Percentiles rank a stretch among this genome's conserved stretches.
Conservation (phyloP, 2,329 filamentous ascomycete species). For the Fusarium nisikadoi region DNA sequence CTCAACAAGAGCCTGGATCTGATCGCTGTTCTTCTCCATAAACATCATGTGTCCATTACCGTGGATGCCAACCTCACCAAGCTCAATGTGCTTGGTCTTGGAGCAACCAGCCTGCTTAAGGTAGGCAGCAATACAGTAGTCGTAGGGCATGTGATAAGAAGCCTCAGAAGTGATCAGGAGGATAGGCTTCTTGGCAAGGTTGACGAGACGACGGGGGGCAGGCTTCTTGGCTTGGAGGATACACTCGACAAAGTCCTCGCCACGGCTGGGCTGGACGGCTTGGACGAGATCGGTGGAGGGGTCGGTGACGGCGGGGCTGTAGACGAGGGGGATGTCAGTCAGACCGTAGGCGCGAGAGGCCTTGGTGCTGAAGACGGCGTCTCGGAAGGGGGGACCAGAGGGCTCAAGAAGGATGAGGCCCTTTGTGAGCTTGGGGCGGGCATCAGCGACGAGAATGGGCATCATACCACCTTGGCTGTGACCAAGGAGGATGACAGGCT, state of each 20-base stretch:
- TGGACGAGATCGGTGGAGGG: conserved; percentile 30
- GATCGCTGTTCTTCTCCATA: conserved; percentile 39
- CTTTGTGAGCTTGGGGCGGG: conserved; percentile 53
- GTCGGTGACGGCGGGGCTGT: conserved; percentile 51
- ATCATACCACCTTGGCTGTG: conserved; percentile 60
- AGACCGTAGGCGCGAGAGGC: conserved; percentile 56
- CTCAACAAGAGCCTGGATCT: conserved; percentile 1
- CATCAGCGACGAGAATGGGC: conserved; percentile 44
- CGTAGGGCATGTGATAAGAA: conserved; percentile 38
- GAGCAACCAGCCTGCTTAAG: conserved; percentile 35
- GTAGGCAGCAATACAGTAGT: conserved; percentile 33
- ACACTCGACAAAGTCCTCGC: conserved; percentile 18
- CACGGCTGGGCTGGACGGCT: conserved; percentile 5
- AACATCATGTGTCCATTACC: conserved; percentile 41
- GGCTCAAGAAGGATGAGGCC: conserved; percentile 59
- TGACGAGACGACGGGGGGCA: conserved; percentile 39
- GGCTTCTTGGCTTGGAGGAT: conserved; percentile 27
- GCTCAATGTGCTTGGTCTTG: conserved; percentile 35
- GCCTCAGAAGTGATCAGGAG: conserved; percentile 33
- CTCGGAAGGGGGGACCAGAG: conserved; percentile 58
- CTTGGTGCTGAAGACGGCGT: conserved; percentile 50
- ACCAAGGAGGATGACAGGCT: conserved; percentile 52
- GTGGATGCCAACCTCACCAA: conserved; percentile 30
- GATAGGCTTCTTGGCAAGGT: conserved; percentile 49
- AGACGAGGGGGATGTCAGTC: conserved; percentile 59